Percentiles rank a stretch among this genome's conserved stretches.
phyloP scores from a whole-genome alignment of 495 filamentous ascomycete species.

The Annulohypoxylon nitens region DNA sequence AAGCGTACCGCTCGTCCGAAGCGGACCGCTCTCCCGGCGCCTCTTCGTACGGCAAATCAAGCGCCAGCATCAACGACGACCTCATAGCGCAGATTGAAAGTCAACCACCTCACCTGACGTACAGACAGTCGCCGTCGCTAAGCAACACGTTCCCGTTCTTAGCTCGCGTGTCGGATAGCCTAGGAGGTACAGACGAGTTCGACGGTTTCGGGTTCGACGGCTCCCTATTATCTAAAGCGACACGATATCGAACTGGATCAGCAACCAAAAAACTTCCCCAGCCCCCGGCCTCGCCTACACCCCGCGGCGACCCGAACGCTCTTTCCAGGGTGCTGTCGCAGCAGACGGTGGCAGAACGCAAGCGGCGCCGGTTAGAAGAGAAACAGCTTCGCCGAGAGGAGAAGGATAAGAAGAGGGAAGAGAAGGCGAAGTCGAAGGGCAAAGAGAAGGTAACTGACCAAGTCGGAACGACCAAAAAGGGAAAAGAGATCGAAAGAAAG shows the following conservation, averaged over 20 bases:
- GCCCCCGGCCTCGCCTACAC: background rate
- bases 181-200: conserved; percentile 26
- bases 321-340: conserved; percentile 64
- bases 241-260: conserved; percentile 18
- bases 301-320: conserved; percentile 29
- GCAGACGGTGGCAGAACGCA: conserved; percentile 83
- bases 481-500: conserved; percentile 41
- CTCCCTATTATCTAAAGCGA: conserved; percentile 35
- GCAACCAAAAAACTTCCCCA: background rate
- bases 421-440: conserved; percentile 39
- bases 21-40: conserved; percentile 20
- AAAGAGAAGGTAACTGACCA: conserved; percentile 23
- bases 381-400: conserved; percentile 37
- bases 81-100: conserved; percentile 16
- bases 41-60: conserved; percentile 13
- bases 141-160: conserved; percentile 37
- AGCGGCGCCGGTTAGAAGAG: conserved; percentile 60
- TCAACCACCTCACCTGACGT: conserved; percentile 13
- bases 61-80: conserved; percentile 21
- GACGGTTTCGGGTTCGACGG: conserved; percentile 48
- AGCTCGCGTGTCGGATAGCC: conserved; percentile 30
- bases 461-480: conserved; percentile 4
- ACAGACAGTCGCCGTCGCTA: conserved; percentile 12
- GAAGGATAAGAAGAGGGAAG: conserved; percentile 36
- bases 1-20: conserved; percentile 35